Evolutionary conservation across 2,329 filamentous ascomycete genomes (phyloP).

Genomic region (Fusarium penzigii): DNA sequence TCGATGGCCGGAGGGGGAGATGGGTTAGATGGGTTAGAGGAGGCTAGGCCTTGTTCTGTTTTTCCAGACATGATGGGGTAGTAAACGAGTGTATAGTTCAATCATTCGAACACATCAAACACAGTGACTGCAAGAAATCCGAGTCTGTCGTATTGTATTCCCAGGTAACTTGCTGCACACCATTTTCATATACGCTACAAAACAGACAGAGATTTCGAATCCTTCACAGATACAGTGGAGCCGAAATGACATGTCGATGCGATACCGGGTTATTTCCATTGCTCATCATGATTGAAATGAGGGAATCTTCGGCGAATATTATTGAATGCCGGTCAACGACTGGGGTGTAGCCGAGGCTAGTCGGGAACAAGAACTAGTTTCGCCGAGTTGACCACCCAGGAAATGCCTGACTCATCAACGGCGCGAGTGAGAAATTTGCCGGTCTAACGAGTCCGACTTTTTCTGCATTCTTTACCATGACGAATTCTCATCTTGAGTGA

Average conservation of each 20-base stretch:
- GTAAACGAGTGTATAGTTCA: too few species aligned
- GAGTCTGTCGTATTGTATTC: too few species aligned
- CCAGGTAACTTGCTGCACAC: too few species aligned
- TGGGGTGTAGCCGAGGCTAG: background rate
- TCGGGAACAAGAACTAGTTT: background rate
- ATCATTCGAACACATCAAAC: too few species aligned
- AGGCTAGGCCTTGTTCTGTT: slow-evolving; percentile 10
- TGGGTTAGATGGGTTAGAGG: background rate
- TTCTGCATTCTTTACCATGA: too few species aligned
- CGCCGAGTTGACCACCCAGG: background rate
- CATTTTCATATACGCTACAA: background rate
- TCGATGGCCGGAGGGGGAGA: slow-evolving; percentile 17
- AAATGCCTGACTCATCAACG: background rate
- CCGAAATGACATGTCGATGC: background rate
- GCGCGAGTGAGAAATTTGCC: background rate
- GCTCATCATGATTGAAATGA: background rate
- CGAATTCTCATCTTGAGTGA: too few species aligned
- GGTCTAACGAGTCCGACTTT: too few species aligned
- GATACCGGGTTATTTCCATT: background rate
- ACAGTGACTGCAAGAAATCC: too few species aligned
- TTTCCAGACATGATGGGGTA: background rate
- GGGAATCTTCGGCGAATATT: background rate
- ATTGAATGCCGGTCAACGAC: background rate
- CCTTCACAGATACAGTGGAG: background rate
- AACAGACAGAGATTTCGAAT: background rate